A percentile compares a stretch with the other conserved stretches of the same genome.
Evolutionary conservation across 2,329 filamentous ascomycete genomes (phyloP).

Genomic region (Metarhizium guizhouense): DNA sequence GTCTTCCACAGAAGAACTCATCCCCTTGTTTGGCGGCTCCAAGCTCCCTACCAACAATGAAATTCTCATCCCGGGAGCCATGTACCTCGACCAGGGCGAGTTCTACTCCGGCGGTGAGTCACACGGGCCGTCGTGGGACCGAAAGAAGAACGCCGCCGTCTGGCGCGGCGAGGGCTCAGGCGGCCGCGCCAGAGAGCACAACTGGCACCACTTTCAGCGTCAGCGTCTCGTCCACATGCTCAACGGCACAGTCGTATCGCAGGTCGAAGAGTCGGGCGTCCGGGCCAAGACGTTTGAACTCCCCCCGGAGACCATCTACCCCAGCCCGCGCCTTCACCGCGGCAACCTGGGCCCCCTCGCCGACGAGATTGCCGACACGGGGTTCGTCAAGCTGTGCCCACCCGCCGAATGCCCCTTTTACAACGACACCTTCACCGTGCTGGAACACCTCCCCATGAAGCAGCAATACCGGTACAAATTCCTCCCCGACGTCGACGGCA

Average conservation of each 20-base stretch:
- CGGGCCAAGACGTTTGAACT: slow-evolving; percentile 40
- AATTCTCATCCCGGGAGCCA: slow-evolving; percentile 54
- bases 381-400: slow-evolving; percentile 34
- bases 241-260: slow-evolving; percentile 49
- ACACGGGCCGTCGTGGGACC: slow-evolving; percentile 48
- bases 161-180: slow-evolving; percentile 61
- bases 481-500: slow-evolving; percentile 63
- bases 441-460: slow-evolving; percentile 30
- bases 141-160: slow-evolving; percentile 45
- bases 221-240: slow-evolving; percentile 62
- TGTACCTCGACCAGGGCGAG: slow-evolving; percentile 51
- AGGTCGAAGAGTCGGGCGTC: slow-evolving; percentile 31
- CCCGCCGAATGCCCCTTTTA: slow-evolving; percentile 30
- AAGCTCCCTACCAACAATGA: slow-evolving; percentile 56
- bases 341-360: slow-evolving; percentile 33
- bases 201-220: slow-evolving; percentile 62
- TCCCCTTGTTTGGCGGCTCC: slow-evolving; percentile 54
- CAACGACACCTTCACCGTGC: slow-evolving; percentile 23
- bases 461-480: slow-evolving; percentile 52
- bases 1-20: slow-evolving; percentile 41
- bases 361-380: slow-evolving; percentile 28
- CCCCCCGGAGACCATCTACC: slow-evolving; percentile 32
- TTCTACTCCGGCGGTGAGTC: slow-evolving; percentile 48
- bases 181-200: slow-evolving; percentile 41
- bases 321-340: slow-evolving; percentile 26